Evolutionary conservation across 192 early-diverging fungal genomes (phyloP).

Genomic region (Gonapodya prolifera): DNA sequence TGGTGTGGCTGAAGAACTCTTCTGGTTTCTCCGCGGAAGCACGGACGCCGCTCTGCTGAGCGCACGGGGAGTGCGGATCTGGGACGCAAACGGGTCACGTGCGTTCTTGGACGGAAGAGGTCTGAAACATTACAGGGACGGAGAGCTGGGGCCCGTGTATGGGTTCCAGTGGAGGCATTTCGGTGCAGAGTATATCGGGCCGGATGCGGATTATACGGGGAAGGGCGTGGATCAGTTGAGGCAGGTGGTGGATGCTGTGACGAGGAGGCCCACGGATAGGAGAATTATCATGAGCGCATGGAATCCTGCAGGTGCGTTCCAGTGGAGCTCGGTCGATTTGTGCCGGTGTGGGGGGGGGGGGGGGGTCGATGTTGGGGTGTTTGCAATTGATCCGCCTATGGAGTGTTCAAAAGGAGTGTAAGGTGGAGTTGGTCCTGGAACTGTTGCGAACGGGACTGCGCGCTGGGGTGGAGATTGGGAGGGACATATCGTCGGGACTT

Average conservation of each 20-base stretch:
- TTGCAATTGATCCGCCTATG: too few species aligned
- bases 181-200: constrained; percentile 77
- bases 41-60: constrained; percentile 68
- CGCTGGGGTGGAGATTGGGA: too few species aligned
- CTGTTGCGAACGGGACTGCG: too few species aligned
- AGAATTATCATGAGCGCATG: constrained; percentile 91
- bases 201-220: constrained; percentile 75
- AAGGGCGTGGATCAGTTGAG: constrained; percentile 88
- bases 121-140: constrained; percentile 54
- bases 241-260: constrained; percentile 76
- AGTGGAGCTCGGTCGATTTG: neutral
- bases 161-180: constrained; percentile 99
- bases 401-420: too few species aligned
- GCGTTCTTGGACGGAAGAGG: constrained; percentile 80
- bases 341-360: too few species aligned
- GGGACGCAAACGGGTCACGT: constrained; percentile 85
- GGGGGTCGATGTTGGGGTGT: too few species aligned
- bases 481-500: too few species aligned
- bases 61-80: constrained; percentile 64
- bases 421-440: too few species aligned
- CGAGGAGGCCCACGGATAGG: constrained; percentile 71
- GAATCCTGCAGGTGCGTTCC: constrained; percentile 77
- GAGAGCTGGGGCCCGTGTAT: constrained; percentile 85
- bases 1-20: constrained; percentile 81
- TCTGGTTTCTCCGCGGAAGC: constrained; percentile 89